Evolutionary conservation across 2,329 filamentous ascomycete genomes (phyloP), one percentile per base, ranked within the genome.

Genomic region (Trichoderma sp.): DNA sequence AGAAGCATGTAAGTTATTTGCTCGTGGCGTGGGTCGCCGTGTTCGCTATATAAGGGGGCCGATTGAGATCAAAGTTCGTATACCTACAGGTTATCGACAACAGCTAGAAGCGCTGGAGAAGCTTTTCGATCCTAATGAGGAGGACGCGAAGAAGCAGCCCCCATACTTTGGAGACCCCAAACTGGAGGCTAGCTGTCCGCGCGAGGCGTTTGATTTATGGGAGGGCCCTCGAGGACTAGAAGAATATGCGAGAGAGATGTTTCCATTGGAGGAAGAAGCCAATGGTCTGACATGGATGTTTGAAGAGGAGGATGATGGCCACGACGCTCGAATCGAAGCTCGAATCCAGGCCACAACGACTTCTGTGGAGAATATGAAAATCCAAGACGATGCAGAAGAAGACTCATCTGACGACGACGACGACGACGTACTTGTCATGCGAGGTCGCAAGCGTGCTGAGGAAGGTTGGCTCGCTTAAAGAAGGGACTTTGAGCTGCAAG

Each of bases 261-360:
- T 98, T 75, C 93, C 93, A 0, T 86, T 97, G 14, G 96, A 99
- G 79, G 96, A 99, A 81, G 91, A 94, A 74, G 93, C 94, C 37
- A 98, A 98, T 78, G 95, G 95, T 5, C 82, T 96, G 76, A 93
- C 91, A 19, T 99, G 96, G 96, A 98, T 97, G 95, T 77, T 86
- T 55, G 85, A 87, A 5, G 85, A 85, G 13, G 84, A 84, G 49
- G 83, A 83, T 19, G 71, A 75, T 29, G 76, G 74, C 40, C 79
- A 77, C 8, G 79, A 79, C n/a, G 79, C 81, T n/a, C 79, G 78
- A 65, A 70, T 77, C 68, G 79, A 79, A 21, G 79, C 81, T n/a
- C 79, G 78, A 64, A 71, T 77, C 69, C 77, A 76, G 72, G 75
- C 72, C 71, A 75, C 79, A 31, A 74, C 77, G 47, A 78, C 72